phyloP scores from a whole-genome alignment of 2,329 filamentous ascomycete genomes.

The Acrocalymma vagum region DNA sequence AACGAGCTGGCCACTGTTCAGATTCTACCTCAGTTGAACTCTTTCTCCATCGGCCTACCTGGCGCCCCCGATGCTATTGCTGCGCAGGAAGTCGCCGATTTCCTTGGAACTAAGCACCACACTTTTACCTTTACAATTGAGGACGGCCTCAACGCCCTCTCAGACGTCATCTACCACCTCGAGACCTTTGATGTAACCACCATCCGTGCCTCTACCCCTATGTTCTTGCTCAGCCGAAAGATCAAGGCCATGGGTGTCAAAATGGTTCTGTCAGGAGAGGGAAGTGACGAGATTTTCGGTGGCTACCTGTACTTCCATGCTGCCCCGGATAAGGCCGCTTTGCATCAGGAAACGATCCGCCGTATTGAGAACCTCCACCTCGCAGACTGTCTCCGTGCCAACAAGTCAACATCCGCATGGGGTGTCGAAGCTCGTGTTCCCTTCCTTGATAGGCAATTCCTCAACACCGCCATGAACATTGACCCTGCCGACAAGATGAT shows the following conservation, averaged over 20 bases:
- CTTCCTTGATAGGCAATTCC: conserved; percentile 97
- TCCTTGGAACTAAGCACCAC: conserved; percentile 97
- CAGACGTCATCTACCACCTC: conserved; percentile 97
- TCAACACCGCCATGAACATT: conserved; percentile 91
- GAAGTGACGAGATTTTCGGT: conserved; percentile 97
- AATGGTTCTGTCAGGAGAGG: conserved; percentile 98
- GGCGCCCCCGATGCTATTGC: conserved; percentile 92
- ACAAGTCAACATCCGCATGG: conserved; percentile 99
- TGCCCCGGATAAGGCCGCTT: conserved; percentile 87
- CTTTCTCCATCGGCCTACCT: conserved; percentile 96
- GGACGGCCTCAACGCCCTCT: conserved; percentile 94
- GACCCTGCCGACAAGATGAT: conserved; percentile 97
- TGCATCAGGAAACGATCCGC: conserved; percentile 94
- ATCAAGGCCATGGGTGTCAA: conserved; percentile 99
- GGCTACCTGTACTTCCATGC: conserved; percentile 99
- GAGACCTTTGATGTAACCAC: conserved; percentile 99
- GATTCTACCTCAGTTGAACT: conserved; percentile 94
- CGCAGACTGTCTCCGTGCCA: conserved; percentile 95
- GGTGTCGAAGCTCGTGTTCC: conserved; percentile 97
- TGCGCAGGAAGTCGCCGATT: conserved; percentile 91
- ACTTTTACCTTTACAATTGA: conserved; percentile 98
- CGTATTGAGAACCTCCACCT: conserved; percentile 96
- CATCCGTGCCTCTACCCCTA: conserved; percentile 96
- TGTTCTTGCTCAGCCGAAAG: conserved; percentile 97
- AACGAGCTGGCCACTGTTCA: conserved; percentile 89